Evolutionary conservation across 1,139 yeast species (phyloP).

Genomic region (Casaregolazyma suthepensis): DNA sequence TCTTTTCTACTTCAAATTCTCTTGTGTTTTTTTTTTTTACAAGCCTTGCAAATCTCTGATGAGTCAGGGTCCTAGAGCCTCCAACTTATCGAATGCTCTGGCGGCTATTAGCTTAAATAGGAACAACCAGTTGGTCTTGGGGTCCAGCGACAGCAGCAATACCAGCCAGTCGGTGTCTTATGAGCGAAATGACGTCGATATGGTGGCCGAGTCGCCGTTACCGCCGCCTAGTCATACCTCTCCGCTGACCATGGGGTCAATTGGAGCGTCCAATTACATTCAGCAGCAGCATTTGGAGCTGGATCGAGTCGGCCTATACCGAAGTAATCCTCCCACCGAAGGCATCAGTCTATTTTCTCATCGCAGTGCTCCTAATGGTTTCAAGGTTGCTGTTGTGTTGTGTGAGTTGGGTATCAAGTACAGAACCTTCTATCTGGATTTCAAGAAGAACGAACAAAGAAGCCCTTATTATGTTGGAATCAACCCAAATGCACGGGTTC

Average conservation of each 20-base stretch:
- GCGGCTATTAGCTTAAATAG: neutral
- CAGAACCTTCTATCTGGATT: conserved; percentile 81
- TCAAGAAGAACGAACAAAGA: conserved; percentile 81
- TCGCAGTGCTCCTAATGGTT: conserved; percentile 93
- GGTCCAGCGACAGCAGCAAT: neutral
- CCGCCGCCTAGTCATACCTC: conserved; percentile 6
- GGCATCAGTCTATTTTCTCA: conserved; percentile 88
- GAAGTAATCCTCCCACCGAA: conserved; percentile 70
- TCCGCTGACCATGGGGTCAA: conserved; percentile 9
- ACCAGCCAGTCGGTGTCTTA: neutral
- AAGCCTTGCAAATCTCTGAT: neutral
- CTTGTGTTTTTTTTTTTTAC: neutral
- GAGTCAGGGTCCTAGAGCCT: neutral
- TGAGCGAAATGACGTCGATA: conserved; percentile 2
- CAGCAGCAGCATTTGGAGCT: conserved; percentile 10
- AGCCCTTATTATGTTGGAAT: conserved; percentile 89
- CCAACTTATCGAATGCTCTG: neutral
- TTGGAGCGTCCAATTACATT: conserved; percentile 10
- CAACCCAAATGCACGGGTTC: conserved; percentile 92
- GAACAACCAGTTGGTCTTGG: neutral
- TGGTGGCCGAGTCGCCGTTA: conserved; percentile 8
- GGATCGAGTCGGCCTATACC: conserved; percentile 62
- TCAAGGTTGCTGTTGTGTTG: conserved; percentile 87
- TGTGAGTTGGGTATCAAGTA: conserved; percentile 76
- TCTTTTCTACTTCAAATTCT: neutral